Evolutionary conservation across 106 monocot species (phyloP).

Genomic region (Acanthochlamys bracteata): DNA sequence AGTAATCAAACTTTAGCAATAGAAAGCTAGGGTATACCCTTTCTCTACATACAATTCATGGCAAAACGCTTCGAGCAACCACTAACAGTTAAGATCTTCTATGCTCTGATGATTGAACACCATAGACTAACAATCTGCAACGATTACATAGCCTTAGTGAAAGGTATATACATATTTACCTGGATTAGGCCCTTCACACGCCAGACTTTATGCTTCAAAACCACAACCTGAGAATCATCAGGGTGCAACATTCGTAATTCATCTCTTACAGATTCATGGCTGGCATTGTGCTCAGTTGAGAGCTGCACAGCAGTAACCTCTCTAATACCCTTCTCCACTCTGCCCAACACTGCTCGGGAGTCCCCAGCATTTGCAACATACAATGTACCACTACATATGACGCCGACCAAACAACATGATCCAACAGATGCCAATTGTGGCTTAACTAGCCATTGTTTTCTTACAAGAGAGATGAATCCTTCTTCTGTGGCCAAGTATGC

Average conservation of each 20-base stretch:
- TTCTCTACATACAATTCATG: too few relatives aligned
- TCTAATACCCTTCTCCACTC: constrained; percentile 17
- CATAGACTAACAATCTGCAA: background rate
- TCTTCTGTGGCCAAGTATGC: constrained; percentile 69
- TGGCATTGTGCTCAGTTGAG: constrained; percentile 68
- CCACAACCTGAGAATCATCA: constrained; percentile 53
- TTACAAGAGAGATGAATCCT: constrained; percentile 62
- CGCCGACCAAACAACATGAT: constrained; percentile 75
- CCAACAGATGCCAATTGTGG: constrained; percentile 74
- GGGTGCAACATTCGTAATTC: constrained; percentile 60
- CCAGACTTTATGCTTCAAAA: constrained; percentile 60
- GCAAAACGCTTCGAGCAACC: too few relatives aligned
- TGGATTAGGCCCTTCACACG: constrained; percentile 81
- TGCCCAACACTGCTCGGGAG: constrained; percentile 65
- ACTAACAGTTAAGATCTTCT: too few relatives aligned
- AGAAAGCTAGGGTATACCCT: too few relatives aligned
- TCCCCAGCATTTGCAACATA: constrained; percentile 86
- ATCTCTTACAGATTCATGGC: constrained; percentile 44
- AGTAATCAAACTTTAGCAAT: too few relatives aligned
- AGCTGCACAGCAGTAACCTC: constrained; percentile 45
- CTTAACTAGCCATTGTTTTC: constrained; percentile 31
- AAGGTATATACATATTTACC: constrained; percentile 21
- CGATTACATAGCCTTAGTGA: background rate
- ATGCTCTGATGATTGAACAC: too few relatives aligned
- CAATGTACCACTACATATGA: constrained; percentile 47